Evolutionary conservation across 164 flowering plant species (phyloP), one percentile per base, ranked within the genome.

Genomic region (Vitis rupestris): DNA sequence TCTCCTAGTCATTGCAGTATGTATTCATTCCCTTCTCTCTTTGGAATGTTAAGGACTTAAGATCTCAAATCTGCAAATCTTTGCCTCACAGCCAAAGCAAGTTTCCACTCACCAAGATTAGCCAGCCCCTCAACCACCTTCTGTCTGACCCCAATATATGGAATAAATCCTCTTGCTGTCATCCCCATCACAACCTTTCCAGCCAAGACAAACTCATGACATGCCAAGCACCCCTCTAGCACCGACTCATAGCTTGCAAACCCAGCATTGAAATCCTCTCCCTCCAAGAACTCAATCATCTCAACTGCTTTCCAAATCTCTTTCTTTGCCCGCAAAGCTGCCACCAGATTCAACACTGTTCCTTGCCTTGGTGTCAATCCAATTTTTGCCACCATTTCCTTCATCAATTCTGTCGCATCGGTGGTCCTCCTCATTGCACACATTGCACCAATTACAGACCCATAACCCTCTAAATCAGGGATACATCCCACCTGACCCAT

Each of bases 81-180:
- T 64, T 82, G 81, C 70, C 95, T 83, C 63, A 91, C 85, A 71
- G 78, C 67, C 77, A 72, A 76, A 47, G 95, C 95, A 67, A 91
- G 80, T 66, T 82, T 74, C 71, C 65, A 68, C 68, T 93, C 90
- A 49, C 87, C 92, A 64, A 82, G 67, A 54, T 76, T 51, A 56
- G 70, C 70, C 70, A 91, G 76, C 44, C 95, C 89, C 66, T 91
- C 91, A 58, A 93, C 77, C 31, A 91, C 82, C 77, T 80, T 82
- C 50, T 83, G 97, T 80, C 98, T 85, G 23, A 77, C 76, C 52
- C 70, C 70, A 10, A 93, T 84, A 68, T 80, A 81, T 0, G 98
- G 97, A 70, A 93, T 82, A 70, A 82, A 87, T 54, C 97, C 97
- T 78, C 73, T 90, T 13, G 68, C 81, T 1, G 85, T 80, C 98